Base-by-base conservation (phyloP, 805 yeast species). In the Danielia reshetovae region DNA sequence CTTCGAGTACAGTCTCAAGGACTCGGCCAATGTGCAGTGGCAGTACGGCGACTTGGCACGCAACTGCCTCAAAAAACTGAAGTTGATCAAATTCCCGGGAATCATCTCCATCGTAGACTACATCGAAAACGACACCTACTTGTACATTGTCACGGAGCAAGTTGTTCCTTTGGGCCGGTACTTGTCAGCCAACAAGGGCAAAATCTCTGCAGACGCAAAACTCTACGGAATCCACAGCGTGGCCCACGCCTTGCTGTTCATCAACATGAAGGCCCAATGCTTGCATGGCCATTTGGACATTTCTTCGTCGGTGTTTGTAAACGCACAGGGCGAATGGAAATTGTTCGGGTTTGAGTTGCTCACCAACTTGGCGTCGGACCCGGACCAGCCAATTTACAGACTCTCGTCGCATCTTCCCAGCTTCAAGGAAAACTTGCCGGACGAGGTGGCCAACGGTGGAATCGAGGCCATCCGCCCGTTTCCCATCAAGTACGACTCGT, bases 331-430 rank as follows among this genome's bases (percentile, higher is more conserved):
- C 10, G 94, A 84, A 51, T 86, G 95, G 90, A 81, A 77, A 39
- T 54, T 89, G 18, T 83, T 84, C 39, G 95, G 96, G 1, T 78
- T 88, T 49, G 97, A 89, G 56, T 56, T 81, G 1, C 59, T 77
- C 23, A 70, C 81, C 2, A 72, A 66, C 35, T 53, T 72, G 27
- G 62, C 46, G 7, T 62, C 72, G 4, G 79, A 68, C 42, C 70
- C 71, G 13, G 70, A 70, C 13, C 65, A 59, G 32, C 70, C 72
- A 14, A 52, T 61, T 8, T 72, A 66, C 42, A 54, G 70, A 24
- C 52, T 54, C 27, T 67, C 53, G n/a, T 48, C 29, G 25, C 42
- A 15, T 22, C 45, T 40, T 27, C 58, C 57, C 17, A 38, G 51
- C 15, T 48, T 57, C 48, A 28, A 55, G 43, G 35, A 52, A 37